Conservation (phyloP, 116 monocot species). For the Iris pallida region DNA sequence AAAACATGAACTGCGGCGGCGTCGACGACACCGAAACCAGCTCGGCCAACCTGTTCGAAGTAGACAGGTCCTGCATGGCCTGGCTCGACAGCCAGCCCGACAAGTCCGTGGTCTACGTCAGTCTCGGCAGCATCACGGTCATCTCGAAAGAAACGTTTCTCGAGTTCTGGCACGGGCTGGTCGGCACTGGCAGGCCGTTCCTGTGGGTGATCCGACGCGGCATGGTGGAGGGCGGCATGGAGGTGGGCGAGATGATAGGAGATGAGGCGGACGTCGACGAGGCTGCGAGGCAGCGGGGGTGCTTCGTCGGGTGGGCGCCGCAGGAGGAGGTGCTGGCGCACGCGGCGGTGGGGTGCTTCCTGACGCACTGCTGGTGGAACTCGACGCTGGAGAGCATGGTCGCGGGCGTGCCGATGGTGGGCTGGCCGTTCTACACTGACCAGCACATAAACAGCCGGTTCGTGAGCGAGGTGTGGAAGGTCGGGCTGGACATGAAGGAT, state of each 20-base stretch:
- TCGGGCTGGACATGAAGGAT: conserved; percentile 19
- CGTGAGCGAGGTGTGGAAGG: conserved; percentile 15
- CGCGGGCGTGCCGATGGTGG: conserved; percentile 28
- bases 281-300: background rate
- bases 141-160: conserved; percentile 10
- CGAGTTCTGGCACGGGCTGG: conserved; percentile 22
- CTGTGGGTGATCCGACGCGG: conserved; percentile 28
- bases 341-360: conserved; percentile 47
- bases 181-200: conserved; percentile 8
- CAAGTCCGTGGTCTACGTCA: conserved; percentile 26
- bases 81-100: conserved; percentile 32
- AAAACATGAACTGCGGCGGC: no score
- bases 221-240: background rate
- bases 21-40: background rate
- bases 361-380: conserved; percentile 89
- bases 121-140: conserved; percentile 25
- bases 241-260: background rate
- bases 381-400: conserved; percentile 57
- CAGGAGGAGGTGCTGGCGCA: conserved; percentile 26
- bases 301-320: conserved; percentile 25
- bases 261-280: no score
- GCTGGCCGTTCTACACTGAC: conserved; percentile 25
- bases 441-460: conserved; percentile 26
- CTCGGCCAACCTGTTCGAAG: conserved; percentile 17
- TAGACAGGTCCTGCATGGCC: conserved; percentile 13